phyloP scores from a whole-genome alignment of 2,329 filamentous ascomycete genomes.

The Ascochyta rabiei region DNA sequence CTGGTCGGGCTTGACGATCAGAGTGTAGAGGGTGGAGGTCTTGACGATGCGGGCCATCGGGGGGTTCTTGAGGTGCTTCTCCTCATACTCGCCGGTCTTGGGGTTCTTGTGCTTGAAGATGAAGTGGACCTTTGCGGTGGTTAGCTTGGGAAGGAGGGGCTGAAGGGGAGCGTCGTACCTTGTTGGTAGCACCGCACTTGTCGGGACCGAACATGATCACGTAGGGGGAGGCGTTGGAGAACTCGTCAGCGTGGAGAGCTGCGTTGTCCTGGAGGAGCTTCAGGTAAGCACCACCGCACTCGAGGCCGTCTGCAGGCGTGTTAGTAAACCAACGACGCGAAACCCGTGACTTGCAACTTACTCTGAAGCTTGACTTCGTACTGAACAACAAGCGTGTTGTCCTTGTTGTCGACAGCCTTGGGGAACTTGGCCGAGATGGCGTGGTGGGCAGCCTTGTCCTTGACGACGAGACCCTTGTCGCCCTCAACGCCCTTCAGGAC shows the following conservation, averaged over 20 bases:
- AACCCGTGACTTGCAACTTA: conserved; percentile 58
- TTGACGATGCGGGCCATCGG: conserved; percentile 89
- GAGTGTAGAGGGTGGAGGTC: conserved; percentile 92
- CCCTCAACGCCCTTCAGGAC: conserved; percentile 91
- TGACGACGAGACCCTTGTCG: conserved; percentile 96
- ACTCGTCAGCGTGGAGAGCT: conserved; percentile 95
- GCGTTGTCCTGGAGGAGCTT: conserved; percentile 99
- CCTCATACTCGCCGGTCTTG: conserved; percentile 99
- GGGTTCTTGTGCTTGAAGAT: conserved; percentile 99
- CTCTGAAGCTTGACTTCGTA: conserved; percentile 99
- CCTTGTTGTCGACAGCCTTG: conserved; percentile 96
- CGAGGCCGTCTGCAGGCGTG: conserved; percentile 74
- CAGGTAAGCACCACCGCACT: conserved; percentile 98
- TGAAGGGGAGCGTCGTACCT: conserved; percentile 62
- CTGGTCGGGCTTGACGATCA: conserved; percentile 96
- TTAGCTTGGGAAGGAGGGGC: conserved; percentile 25
- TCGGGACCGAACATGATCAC: conserved; percentile 99
- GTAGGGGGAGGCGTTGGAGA: conserved; percentile 95
- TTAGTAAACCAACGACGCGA: conserved; percentile 26
- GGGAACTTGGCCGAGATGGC: conserved; percentile 99
- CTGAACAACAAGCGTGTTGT: conserved; percentile 94
- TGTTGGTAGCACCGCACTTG: conserved; percentile 99
- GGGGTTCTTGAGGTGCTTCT: conserved; percentile 92
- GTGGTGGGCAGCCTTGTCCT: conserved; percentile 97
- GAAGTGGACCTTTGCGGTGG: conserved; percentile 70